phyloP scores from a whole-genome alignment of 2,329 filamentous ascomycete species.

The Colletotrichum spaethianum region DNA sequence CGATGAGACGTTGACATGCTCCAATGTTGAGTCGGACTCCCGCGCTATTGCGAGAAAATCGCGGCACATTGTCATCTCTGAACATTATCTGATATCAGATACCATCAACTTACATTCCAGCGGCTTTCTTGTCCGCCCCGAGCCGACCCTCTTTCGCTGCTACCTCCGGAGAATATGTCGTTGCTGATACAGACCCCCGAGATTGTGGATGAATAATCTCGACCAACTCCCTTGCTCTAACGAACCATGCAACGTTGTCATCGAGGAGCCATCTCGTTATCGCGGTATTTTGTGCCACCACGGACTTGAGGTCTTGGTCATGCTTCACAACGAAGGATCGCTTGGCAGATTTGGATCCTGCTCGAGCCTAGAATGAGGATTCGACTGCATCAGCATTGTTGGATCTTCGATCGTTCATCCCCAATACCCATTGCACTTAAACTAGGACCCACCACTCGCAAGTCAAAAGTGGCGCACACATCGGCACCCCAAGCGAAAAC shows the following conservation, averaged over 20 bases:
- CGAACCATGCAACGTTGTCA: not conserved
- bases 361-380: conserved; percentile 29
- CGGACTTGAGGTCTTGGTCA: conserved; percentile 5
- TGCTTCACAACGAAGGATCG: not conserved
- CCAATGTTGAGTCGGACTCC: not conserved
- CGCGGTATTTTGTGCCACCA: not conserved
- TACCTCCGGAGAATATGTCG: not conserved
- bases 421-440: conserved; percentile 30
- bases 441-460: conserved; percentile 27
- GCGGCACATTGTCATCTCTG: not conserved
- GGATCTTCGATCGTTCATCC: conserved; percentile 36
- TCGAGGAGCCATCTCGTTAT: not conserved
- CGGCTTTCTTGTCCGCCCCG: not conserved
- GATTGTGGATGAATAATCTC: not conserved
- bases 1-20: conserved; percentile 8
- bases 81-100: conserved; percentile 8
- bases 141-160: not conserved
- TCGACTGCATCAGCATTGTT: conserved; percentile 33
- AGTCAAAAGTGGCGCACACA: conserved; percentile 36
- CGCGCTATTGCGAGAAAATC: not conserved
- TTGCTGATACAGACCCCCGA: conserved; percentile 23
- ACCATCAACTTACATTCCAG: conserved; percentile 3
- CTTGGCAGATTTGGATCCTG: conserved; percentile 29
- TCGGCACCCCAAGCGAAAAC: conserved; percentile 18
- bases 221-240: not conserved